A percentile compares a stretch with the other conserved stretches of the same genome.
Evolutionary conservation across 2,329 filamentous ascomycete genomes (phyloP).

Genomic region (Colletotrichum kahawae): DNA sequence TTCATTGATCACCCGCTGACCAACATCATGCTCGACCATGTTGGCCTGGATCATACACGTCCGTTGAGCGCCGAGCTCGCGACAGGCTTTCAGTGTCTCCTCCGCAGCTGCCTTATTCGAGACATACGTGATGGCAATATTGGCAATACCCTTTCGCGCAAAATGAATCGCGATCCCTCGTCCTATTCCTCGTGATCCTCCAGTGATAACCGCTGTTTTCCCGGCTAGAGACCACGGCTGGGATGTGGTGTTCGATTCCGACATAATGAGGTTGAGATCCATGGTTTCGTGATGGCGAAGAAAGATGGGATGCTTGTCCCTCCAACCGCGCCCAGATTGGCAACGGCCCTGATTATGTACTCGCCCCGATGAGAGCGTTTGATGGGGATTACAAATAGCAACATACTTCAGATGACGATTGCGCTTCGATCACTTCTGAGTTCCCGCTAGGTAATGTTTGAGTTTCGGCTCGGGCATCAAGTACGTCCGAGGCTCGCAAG

Average conservation of each 20-base stretch:
- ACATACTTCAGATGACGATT: background rate
- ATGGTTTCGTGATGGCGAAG: background rate
- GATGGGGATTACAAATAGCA: background rate
- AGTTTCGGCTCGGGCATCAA: background rate
- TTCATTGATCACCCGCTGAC: background rate
- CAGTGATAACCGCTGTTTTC: slow-evolving; percentile 1
- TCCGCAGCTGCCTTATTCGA: background rate
- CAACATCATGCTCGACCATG: background rate
- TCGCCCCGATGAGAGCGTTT: background rate
- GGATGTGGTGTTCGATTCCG: background rate
- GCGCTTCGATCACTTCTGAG: background rate
- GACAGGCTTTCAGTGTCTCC: background rate
- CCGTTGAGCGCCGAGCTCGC: background rate
- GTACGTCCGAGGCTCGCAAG: background rate
- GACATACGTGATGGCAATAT: slow-evolving; percentile 5
- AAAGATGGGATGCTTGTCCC: background rate
- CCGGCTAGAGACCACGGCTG: background rate
- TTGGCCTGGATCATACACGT: background rate
- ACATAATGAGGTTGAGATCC: background rate
- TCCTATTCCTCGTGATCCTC: background rate
- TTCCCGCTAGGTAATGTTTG: background rate
- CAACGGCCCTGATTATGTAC: background rate
- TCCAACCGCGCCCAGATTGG: background rate
- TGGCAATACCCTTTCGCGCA: background rate
- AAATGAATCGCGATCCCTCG: background rate